These are phyloP conservation scores for Aureobasidium namibiae DNA, from an alignment of 2,329 filamentous ascomycete species.

Conservation along the genomic window DNA sequence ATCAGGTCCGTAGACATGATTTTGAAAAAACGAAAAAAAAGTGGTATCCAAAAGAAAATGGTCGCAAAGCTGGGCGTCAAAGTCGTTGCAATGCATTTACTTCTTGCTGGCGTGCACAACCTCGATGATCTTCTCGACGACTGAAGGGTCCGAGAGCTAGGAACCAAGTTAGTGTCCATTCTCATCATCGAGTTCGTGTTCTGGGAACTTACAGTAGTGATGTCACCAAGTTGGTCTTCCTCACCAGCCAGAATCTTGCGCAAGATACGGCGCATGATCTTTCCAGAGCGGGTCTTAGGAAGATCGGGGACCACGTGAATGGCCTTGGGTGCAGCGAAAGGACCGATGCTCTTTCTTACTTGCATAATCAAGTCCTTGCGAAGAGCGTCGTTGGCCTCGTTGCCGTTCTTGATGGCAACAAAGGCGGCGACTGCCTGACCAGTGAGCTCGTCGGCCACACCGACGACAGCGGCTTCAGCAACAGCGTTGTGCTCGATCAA, in stretches of 20 bases:
- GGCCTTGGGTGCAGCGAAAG: constrained; percentile 92
- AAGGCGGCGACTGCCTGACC: constrained; percentile 98
- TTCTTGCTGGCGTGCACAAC: constrained; percentile 57
- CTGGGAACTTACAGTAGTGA: constrained; percentile 62
- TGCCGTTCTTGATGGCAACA: constrained; percentile 80
- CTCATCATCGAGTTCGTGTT: background rate
- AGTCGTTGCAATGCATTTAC: constrained; percentile 9
- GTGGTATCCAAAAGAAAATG: constrained; percentile 8
- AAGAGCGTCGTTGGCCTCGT: constrained; percentile 66
- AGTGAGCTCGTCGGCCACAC: constrained; percentile 85
- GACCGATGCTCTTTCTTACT: constrained; percentile 93
- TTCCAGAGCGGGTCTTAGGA: constrained; percentile 93
- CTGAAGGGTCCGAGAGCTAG: constrained; percentile 77
- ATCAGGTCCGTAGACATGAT: background rate
- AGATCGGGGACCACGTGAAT: constrained; percentile 87
- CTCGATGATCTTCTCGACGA: constrained; percentile 84
- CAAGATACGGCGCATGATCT: constrained; percentile 97
- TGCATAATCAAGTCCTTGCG: constrained; percentile 92
- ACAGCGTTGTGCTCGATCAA: constrained; percentile 85
- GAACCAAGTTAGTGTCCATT: constrained; percentile 4
- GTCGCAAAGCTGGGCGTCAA: background rate
- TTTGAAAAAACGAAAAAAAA: background rate
- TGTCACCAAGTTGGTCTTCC: constrained; percentile 94
- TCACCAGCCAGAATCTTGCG: constrained; percentile 96
- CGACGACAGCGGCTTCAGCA: constrained; percentile 91